Base-by-base conservation (phyloP, 176 grass and related monocot species). In the Otatea glauca region DNA sequence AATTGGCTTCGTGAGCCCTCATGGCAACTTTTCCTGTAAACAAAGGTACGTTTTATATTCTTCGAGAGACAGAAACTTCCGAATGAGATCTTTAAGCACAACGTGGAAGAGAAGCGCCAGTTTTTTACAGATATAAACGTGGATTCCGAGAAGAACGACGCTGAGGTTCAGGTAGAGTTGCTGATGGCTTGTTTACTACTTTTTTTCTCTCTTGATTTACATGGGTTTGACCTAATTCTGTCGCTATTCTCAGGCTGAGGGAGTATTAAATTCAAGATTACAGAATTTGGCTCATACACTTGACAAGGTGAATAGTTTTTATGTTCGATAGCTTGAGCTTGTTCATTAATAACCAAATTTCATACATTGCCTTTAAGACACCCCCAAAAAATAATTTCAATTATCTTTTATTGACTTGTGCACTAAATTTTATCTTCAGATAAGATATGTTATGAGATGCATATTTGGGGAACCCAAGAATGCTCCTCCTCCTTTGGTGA, bases 231-330 rank as follows among this genome's bases (percentile, higher is more conserved):
- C 65, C 11, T 50, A 70, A 56, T 86, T 87, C 71, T 87, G 25
- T 80, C 55, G 18, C 39, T 58, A 47, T 17, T 81, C 60, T 65
- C 76, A 99, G 93, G 96, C 96, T 55, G 93, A 99, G 81, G 96
- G 96, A 65, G 93, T 99, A 44, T 89, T 91, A 83, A 99, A 99
- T 82, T 88, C 93, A 72, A 93, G 96, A 85, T 89, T 99, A 83
- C 96, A 99, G 87, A 93, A 95, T 86, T 84, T 99, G 53, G 88
- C 88, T 27, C 91, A 96, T 74, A 99, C 96, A 70, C 96, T 99
- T 67, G 91, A 99, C 83, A 99, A 99, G 93, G 96, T 98, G 84
- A 49, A 34, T 62, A 63, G 42, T 87, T 75, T n/a, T 81, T 76
- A 56, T 66, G 38, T 71, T 65, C 9, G 20, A 63, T 67, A 56